Base-by-base conservation (phyloP, 2,329 filamentous ascomycete genomes). In the Didymella keratinophila region DNA sequence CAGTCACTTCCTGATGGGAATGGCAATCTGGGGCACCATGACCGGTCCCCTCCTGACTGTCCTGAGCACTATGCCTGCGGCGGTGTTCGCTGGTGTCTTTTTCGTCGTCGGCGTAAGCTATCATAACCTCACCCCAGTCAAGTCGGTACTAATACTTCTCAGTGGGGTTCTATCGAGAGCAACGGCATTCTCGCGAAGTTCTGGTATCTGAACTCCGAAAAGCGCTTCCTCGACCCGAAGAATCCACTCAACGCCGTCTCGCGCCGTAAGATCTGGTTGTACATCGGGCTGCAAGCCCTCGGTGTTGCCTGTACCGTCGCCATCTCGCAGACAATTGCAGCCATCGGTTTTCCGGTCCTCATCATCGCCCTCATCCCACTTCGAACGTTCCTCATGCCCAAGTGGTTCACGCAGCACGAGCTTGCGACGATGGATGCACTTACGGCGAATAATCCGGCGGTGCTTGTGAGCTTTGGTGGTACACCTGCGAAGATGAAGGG, bases 281-380 rank as follows among this genome's bases (percentile, higher is more conserved):
- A 81, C 67, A 77, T 84, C 10, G 74, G 72, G 20, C 77, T 82
- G 27, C 83, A 86, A 64, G 62, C 81, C 3, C 46, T 82, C 9
- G 80, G 78, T 2, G 82, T 86, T 14, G 78, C 78, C 0, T 78
- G 78, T 21, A 81, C 79, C 32, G 82, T 86, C 2, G 83, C 82
- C 1, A 82, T 86, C 45, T 84, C 82, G 0, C 82, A 86, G 65
- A 86, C 84, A 0, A 81, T 86, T 12, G 84, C 81, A 0, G 84
- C 83, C 0, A 84, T 86, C 28, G 81, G 83, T 0, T 86, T 86
- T 62, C 84, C 84, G 0, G 77, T 86, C 18, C 74, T 86, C 42
- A 85, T 86, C 61, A 80, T 82, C 42, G 77, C 80, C 2, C 71
- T 86, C 4, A 85, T 86, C n/a, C 84, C 84, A 1, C 63, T 85